Evolutionary conservation across 2,329 filamentous ascomycete species (phyloP), one percentile per base, ranked within the genome.

Genomic region (Rhexocercosporidium sp.): DNA sequence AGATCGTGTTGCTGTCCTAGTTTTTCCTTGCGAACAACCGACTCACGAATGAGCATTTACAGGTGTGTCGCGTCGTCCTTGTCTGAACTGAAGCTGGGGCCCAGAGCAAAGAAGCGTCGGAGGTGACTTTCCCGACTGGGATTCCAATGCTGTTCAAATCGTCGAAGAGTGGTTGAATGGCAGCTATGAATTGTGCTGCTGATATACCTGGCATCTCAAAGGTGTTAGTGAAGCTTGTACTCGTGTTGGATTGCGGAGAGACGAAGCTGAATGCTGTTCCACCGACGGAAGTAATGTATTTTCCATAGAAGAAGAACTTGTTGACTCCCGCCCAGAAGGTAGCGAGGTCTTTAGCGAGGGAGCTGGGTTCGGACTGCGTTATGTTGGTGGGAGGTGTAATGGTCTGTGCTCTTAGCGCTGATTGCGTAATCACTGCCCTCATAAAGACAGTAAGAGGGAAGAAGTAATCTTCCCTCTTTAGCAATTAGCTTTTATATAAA

Each of bases 241-340:
- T 71, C 22, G 51, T 49, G 20, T 66, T 57, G 14, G 39, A 31
- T 22, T 44, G 39, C 22, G 39, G 31, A 3, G 46, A 51, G 11
- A 72, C 59, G 39, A 64, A 70, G 80, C 66, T 53, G 76, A 74
- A 47, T 72, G 59, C 60, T 2, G 63, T 56, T 3, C 68, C 67
- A 16, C 69, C 68, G 49, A n/a, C 46, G 66, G 1, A 75, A 73
- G 77, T 77, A 6, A 81, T 75, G 0, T 81, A 81, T 0, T 77
- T 76, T 0, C 79, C 78, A 25, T 86, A 77, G 25, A 75, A 72
- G 47, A 82, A 82, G 71, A 84, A 86, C 1, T 82, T 81, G 20
- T 83, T 83, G 8, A 87, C 77, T 3, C 85, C 86, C 0, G 80
- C 79, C 46, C 84, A 83, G 16, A 82, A 81, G 0, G 86, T 76